Conservation (phyloP, 768 basidiomycete genomes). For the Kwoniella sp. region DNA sequence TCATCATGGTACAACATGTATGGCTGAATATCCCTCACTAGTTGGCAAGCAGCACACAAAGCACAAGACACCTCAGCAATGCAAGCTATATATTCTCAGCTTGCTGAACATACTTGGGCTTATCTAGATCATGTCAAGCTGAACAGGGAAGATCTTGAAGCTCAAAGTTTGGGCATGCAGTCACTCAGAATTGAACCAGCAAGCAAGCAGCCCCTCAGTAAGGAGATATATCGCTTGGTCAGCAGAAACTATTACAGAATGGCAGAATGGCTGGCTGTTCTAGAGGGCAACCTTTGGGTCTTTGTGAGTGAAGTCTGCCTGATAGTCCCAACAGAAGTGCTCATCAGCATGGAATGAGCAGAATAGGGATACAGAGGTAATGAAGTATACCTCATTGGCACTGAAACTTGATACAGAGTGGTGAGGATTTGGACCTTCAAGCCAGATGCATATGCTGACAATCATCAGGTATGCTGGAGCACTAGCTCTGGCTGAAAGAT, state of each 20-base stretch:
- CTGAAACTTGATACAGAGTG: slow-evolving; percentile 40
- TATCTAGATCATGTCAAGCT: slow-evolving; percentile 20
- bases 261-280: slow-evolving; percentile 37
- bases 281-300: slow-evolving; percentile 35
- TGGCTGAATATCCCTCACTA: not conserved
- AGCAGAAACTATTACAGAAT: slow-evolving; percentile 37
- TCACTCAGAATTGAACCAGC: slow-evolving; percentile 19
- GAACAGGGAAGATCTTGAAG: slow-evolving; percentile 16
- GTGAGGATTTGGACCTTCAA: slow-evolving; percentile 14
- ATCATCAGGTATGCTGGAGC: slow-evolving; percentile 30
- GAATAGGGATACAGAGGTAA: slow-evolving; percentile 37
- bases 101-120: slow-evolving; percentile 26
- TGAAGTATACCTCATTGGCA: slow-evolving; percentile 30
- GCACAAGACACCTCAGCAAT: slow-evolving; percentile 8
- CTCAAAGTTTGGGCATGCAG: slow-evolving; percentile 29
- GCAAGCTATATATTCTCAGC: slow-evolving; percentile 12
- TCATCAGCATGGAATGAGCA: not conserved
- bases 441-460: not conserved
- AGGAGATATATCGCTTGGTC: too few species aligned
- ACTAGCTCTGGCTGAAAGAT: slow-evolving; percentile 31
- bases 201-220: too few species aligned
- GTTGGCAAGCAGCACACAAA: slow-evolving; percentile 34
- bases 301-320: slow-evolving; percentile 18
- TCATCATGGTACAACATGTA: too few species aligned
- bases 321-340: not conserved